phyloP scores from a whole-genome alignment of 148 eudicot species.

The Chenopodium berlandieri region DNA sequence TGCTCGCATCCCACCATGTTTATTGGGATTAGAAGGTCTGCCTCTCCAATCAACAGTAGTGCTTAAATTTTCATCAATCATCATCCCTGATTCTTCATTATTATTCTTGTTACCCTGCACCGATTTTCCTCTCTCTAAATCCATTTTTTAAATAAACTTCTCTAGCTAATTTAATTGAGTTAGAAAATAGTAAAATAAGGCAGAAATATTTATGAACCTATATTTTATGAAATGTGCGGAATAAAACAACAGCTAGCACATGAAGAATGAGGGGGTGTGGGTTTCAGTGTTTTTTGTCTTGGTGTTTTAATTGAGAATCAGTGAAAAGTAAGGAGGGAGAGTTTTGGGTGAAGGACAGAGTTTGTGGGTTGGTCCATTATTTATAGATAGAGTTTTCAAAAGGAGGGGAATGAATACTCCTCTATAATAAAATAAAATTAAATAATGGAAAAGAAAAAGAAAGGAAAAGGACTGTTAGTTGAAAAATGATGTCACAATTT shows the following conservation, averaged over 20 bases:
- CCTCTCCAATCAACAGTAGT: constrained; percentile 77
- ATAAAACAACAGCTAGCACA: background rate
- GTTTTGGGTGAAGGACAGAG: constrained; percentile 15
- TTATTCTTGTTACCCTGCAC: constrained; percentile 11
- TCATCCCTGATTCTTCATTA: constrained; percentile 3
- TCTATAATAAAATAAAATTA: background rate
- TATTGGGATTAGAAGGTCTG: constrained; percentile 57
- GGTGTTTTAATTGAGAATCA: constrained; percentile 2
- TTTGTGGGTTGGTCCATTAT: constrained; percentile 20
- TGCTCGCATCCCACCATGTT: constrained; percentile 88
- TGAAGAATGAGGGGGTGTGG: background rate
- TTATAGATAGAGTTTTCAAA: constrained; percentile 11
- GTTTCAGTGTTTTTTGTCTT: constrained; percentile 1
- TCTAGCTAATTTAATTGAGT: too few species aligned
- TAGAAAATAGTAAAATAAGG: too few species aligned
- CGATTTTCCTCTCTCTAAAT: constrained; percentile 37
- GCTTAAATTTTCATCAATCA: constrained; percentile 17
- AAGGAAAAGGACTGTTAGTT: background rate
- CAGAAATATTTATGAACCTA: background rate
- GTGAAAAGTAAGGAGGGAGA: background rate
- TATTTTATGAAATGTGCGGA: background rate
- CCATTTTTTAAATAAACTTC: constrained; percentile 9
- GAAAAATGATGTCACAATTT: constrained; percentile 8
- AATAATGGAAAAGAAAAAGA: background rate
- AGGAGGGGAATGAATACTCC: background rate